Evolutionary conservation across 2,329 filamentous ascomycete genomes (phyloP).

Genomic region (Monilinia laxa): DNA sequence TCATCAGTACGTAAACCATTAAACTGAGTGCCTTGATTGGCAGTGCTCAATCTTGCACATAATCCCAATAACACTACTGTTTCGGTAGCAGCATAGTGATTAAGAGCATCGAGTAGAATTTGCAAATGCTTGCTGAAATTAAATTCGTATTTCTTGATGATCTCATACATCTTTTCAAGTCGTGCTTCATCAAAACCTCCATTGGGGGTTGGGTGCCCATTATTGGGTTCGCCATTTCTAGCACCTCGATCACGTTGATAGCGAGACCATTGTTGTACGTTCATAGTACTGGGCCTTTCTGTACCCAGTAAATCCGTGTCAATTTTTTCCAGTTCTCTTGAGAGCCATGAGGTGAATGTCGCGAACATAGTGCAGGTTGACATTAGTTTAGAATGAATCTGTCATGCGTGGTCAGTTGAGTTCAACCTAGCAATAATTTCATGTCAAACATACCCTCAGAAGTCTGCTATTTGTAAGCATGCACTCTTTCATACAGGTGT

Average conservation of each 20-base stretch:
- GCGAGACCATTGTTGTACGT: conserved; percentile 58
- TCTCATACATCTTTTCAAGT: conserved; percentile 65
- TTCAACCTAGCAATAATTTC: no score
- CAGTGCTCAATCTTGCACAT: conserved; percentile 77
- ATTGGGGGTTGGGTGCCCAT: conserved; percentile 26
- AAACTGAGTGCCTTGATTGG: conserved; percentile 72
- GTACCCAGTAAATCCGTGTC: conserved; percentile 72
- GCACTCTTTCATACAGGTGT: conserved; percentile 97
- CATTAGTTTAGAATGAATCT: conserved; percentile 98
- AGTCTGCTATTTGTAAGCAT: conserved; percentile 98
- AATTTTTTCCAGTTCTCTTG: conserved; percentile 77
- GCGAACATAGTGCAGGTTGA: conserved; percentile 94
- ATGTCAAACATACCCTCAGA: conserved; percentile 61
- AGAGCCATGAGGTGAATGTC: conserved; percentile 82
- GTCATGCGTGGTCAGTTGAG: conserved; percentile 16
- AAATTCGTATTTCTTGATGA: conserved; percentile 85
- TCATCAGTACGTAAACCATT: conserved; percentile 60
- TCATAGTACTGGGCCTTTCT: conserved; percentile 59
- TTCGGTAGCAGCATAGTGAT: conserved; percentile 96
- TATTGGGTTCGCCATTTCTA: conserved; percentile 40
- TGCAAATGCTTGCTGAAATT: conserved; percentile 92
- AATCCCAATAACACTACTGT: conserved; percentile 90
- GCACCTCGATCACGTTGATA: conserved; percentile 53
- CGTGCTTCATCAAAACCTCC: conserved; percentile 32
- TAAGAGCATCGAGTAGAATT: conserved; percentile 89